Conservation (phyloP, 2,329 filamentous ascomycete species). For the Macrophomina pseudophaseolina region DNA sequence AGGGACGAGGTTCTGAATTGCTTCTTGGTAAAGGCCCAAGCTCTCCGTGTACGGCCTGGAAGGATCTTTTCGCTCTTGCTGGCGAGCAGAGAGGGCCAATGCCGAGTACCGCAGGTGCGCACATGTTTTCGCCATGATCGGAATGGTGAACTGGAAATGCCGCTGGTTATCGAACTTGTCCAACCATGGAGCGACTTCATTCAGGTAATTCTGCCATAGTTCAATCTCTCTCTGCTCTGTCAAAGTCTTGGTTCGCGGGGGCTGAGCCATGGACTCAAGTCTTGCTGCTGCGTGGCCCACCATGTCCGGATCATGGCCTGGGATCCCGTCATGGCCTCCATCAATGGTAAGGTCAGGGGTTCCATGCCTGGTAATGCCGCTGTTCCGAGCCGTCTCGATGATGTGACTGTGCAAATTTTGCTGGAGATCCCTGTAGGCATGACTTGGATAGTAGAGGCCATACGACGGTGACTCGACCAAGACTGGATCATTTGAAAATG, state of each 20-base stretch:
- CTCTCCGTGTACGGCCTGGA: constrained; percentile 55
- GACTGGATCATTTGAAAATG: constrained; percentile 22
- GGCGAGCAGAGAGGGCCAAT: constrained; percentile 60
- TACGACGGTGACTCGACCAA: constrained; percentile 27
- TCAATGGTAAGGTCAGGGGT: constrained; percentile 26
- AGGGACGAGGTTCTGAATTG: constrained; percentile 54
- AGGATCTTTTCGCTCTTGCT: constrained; percentile 59
- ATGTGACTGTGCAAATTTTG: constrained; percentile 32
- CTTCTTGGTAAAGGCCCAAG: constrained; percentile 60
- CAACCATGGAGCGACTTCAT: constrained; percentile 60
- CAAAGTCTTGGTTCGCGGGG: constrained; percentile 15
- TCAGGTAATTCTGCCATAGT: constrained; percentile 51
- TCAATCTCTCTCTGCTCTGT: constrained; percentile 29
- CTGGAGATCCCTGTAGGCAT: constrained; percentile 32
- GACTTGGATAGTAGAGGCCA: constrained; percentile 30
- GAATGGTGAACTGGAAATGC: constrained; percentile 59
- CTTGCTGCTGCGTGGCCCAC: constrained; percentile 6
- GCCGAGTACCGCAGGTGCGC: constrained; percentile 59
- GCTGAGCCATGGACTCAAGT: constrained; percentile 18
- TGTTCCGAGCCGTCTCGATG: constrained; percentile 30
- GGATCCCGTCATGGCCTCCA: not conserved
- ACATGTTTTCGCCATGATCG: constrained; percentile 56
- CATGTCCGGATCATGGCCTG: constrained; percentile 4
- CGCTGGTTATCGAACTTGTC: constrained; percentile 63
- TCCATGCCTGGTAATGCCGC: constrained; percentile 27